Base-by-base conservation (phyloP, 2,329 filamentous ascomycete genomes). In the Zelopaecilomyces penicillatus region DNA sequence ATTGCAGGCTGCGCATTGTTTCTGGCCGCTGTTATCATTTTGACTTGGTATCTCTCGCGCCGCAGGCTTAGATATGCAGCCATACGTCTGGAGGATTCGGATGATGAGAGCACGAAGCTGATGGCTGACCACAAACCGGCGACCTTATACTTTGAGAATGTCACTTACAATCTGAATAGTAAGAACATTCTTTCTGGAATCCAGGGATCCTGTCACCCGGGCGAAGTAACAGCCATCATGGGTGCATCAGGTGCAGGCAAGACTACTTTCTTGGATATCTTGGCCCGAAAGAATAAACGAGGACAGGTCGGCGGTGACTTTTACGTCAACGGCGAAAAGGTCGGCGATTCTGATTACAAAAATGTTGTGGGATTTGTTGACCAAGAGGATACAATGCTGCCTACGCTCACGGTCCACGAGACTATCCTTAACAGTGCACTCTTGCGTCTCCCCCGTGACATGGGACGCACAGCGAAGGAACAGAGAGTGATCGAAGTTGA, bases 161-260 rank as follows among this genome's bases (percentile, higher is more conserved):
- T 98, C 3, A 80, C 82, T 0, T 98, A 98, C 60, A 74, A 76
- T 26, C 74, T 98, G 33, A 95, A 94, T 52, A 88, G 88, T 34
- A 96, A 87, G 65, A 76, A 85, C 42, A 96, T 98, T 39, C 72
- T 98, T 3, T 75, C 76, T 11, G 80, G 78, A 10, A 84, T 98
- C 31, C 82, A 84, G 52, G 93, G 93, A 39, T 82, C 88, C 36
- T 90, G 91, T n/a, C 85, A 85, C 54, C 89, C 91, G 3, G 94
- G 94, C n/a, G 89, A 98, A 62, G 80, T 97, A 6, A 87, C 91
- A 53, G 93, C 93, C 6, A 95, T 98, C 57, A 98, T 98, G 91
- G 93, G 93, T 45, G 91, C 93, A 6, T 98, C 93, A 1, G 93
- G 93, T 30, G 94, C 93, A 36, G 93, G 93, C 47, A 98, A 98